Evolutionary conservation across 768 basidiomycete species (phyloP), one percentile per base, ranked within the genome.

Genomic region (Trametes maxima): DNA sequence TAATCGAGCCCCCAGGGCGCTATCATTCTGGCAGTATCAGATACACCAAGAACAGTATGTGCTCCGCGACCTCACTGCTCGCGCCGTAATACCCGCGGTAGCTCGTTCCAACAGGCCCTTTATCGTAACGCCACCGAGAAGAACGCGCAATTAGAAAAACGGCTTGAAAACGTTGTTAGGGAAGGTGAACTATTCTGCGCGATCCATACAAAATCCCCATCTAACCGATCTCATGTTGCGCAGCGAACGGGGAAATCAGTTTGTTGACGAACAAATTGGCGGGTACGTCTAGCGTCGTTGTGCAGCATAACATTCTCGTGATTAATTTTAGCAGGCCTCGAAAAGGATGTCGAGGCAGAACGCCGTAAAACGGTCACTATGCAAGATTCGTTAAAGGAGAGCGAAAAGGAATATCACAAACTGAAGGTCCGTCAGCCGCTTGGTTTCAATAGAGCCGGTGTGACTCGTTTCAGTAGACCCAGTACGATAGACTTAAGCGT

Each of bases 11-110:
- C 22, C 6, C 6, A 67, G 91, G 21, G 90, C 92, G 4, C 82
- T 94, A 59, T 90, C 92, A 3, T 94, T 94, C 72, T 94, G 92
- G 92, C 90, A 92, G 72, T 94, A 94, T 72, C 92, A 94, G 68
- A 83, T 87, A 52, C 89, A 91, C 64, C 92, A 94, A 74, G 92
- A 94, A 77, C 86, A 83, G 92, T 90, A 57, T 59, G 75, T 66
- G 22, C 21, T 57, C 35, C 63, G 24, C 7, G 36, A 12, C 21
- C 13, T 6, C 4, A 3, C 51, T 13, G 10, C 17, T 36, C 17
- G 1, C 17, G 5, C 49, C 3, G 7, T 3, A 11, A 21, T 52
- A 19, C 16, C 22, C 19, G 37, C 33, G 11, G 12, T 7, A 91
- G 89, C 65, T 85, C 91, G 16, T 94, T 92, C 69, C 92, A 94